Base-by-base conservation (phyloP, 2,329 filamentous ascomycete genomes). In the Fusarium annulatum region DNA sequence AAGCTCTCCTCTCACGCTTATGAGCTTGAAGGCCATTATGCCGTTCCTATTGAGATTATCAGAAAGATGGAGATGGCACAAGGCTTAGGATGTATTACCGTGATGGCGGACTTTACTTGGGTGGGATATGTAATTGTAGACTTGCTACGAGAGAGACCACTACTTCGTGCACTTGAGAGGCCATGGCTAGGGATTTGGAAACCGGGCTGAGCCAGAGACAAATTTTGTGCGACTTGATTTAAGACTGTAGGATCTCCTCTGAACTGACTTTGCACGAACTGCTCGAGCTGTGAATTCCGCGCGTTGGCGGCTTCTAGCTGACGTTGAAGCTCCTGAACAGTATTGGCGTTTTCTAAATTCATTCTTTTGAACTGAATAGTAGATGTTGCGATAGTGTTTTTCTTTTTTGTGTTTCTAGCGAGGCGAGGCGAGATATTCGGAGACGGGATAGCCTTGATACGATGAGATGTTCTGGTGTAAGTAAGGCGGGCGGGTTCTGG, bases 41-140 rank as follows among this genome's bases (percentile, higher is more conserved):
- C 28, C 67, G 71, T 64, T 73, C 71, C 75, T 78, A 43, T 39
- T 33, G 33, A 51, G 21, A 48, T 16, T 53, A 65, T 78, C 61
- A 78, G 72, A 74, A 36, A 36, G 28, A 36, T 33, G 49, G 49
- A 38, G 39, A 64, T 52, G 49, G 26, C 21, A 39, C 28, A 21
- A 48, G 60, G 53, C 45, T 49, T 26, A 60, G 64, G 61, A 33
- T 64, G 42, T 46, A 69, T 76, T 78, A 78, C 76, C 73, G 63
- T 66, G 16, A 69, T 71, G 56, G 68, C 71, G 43, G 67, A 68
- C 56, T 73, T 73, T 52, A 70, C 66, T 65, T 78, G 76, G 30
- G 76, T 77, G 30, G 76, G 75, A 65, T 74, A 76, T 61, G 75
- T 74, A 30, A 78, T 67, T n/a, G 76, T 76, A 56, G 77, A 78